Evolutionary conservation across 2,329 filamentous ascomycete genomes (phyloP).

Genomic region (Stemphylium lycopersici): DNA sequence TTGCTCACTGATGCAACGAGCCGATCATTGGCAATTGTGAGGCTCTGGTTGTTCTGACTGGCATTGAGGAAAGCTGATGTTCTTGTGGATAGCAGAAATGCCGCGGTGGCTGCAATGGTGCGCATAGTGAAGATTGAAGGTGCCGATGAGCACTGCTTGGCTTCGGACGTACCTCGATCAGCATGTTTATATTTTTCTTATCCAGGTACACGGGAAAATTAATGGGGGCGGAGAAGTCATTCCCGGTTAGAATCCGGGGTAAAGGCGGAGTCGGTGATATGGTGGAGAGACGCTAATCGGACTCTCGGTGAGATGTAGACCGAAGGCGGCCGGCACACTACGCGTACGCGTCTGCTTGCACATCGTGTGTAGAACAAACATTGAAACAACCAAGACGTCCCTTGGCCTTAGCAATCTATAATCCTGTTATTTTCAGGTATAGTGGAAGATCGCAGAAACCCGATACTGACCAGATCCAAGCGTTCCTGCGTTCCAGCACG

Average conservation of each 20-base stretch:
- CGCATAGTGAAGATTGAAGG: conserved; percentile 19
- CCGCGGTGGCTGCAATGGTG: conserved; percentile 4
- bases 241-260: conserved; percentile 17
- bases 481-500: no score
- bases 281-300: conserved; percentile 16
- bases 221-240: not conserved
- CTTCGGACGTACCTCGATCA: conserved; percentile 6
- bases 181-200: conserved; percentile 12
- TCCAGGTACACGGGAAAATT: conserved; percentile 28
- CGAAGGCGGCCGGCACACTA: conserved; percentile 13
- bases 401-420: no score
- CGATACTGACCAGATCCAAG: no score
- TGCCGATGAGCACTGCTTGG: not conserved
- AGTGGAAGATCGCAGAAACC: not conserved
- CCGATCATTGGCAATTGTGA: conserved; percentile 55
- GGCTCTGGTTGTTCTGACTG: conserved; percentile 24
- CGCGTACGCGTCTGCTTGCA: not conserved
- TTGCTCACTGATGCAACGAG: conserved; percentile 55
- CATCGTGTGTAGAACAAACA: not conserved
- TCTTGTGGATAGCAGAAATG: conserved; percentile 18
- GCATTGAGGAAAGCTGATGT: conserved; percentile 25
- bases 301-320: conserved; percentile 21
- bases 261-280: conserved; percentile 19
- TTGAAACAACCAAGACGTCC: not conserved
- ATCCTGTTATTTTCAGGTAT: no score